phyloP scores from a whole-genome alignment of 2,329 filamentous ascomycete genomes.

The Pezicula neosporulosa region DNA sequence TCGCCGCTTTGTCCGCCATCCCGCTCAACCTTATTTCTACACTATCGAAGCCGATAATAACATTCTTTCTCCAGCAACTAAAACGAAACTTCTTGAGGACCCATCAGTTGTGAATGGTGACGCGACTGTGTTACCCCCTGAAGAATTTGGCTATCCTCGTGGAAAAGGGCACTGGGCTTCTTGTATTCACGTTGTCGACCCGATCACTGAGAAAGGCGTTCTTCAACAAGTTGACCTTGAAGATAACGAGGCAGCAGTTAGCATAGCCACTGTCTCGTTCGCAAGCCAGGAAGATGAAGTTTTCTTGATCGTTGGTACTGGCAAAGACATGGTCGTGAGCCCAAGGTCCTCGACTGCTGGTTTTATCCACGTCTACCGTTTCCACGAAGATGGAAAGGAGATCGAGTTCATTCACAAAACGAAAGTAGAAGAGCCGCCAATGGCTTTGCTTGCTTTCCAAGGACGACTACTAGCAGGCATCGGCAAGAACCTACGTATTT shows the following conservation, averaged over 20 bases:
- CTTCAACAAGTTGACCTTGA: conserved; percentile 77
- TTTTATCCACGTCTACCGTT: conserved; percentile 88
- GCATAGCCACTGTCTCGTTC: conserved; percentile 80
- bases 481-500: conserved; percentile 77
- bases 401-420: conserved; percentile 97
- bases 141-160: conserved; percentile 86
- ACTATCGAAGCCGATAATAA: conserved; percentile 94
- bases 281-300: conserved; percentile 83
- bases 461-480: conserved; percentile 85
- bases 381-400: conserved; percentile 80
- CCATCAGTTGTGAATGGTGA: conserved; percentile 70
- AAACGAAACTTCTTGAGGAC: conserved; percentile 70
- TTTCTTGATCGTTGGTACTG: conserved; percentile 92
- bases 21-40: conserved; percentile 86
- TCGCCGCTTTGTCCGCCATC: conserved; percentile 81
- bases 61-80: conserved; percentile 76
- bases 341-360: conserved; percentile 74
- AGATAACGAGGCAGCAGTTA: conserved; percentile 89
- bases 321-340: conserved; percentile 80
- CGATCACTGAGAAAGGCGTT: conserved; percentile 68
- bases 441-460: conserved; percentile 90
- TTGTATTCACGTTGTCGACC: conserved; percentile 90
- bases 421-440: conserved; percentile 81
- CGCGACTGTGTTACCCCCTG: conserved; percentile 64
- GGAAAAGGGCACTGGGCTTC: conserved; percentile 89